phyloP scores from a whole-genome alignment of 176 grass and related monocot species.

The sorghum (Sorghum bicolor) region Sorghum_bicolor_NCBIv3 NC_012878.2:53925501-53926000 shows the following conservation, averaged over 20 bases:
- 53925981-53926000: neutral
- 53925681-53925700: constrained; percentile 30
- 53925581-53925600: neutral
- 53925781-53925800: neutral
- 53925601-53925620: neutral
- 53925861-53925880: constrained; percentile 30
- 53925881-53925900: constrained; percentile 21
- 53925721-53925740: constrained; percentile 33
- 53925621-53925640: neutral
- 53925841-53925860: constrained; percentile 33
- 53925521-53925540: neutral
- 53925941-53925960: constrained; percentile 16
- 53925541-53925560: neutral
- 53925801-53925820: neutral
- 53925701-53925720: constrained; percentile 46
- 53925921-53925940: constrained; percentile 3
- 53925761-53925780: constrained; percentile 8
- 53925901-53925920: neutral
- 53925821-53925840: constrained; percentile 24
- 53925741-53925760: constrained; percentile 47
- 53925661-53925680: constrained; percentile 13
- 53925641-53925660: neutral
- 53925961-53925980: neutral
- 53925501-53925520: neutral
- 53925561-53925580: neutral